phyloP scores from a whole-genome alignment of 1,284 basidiomycete species.

The Austroboletus novae-zelandiae region DNA sequence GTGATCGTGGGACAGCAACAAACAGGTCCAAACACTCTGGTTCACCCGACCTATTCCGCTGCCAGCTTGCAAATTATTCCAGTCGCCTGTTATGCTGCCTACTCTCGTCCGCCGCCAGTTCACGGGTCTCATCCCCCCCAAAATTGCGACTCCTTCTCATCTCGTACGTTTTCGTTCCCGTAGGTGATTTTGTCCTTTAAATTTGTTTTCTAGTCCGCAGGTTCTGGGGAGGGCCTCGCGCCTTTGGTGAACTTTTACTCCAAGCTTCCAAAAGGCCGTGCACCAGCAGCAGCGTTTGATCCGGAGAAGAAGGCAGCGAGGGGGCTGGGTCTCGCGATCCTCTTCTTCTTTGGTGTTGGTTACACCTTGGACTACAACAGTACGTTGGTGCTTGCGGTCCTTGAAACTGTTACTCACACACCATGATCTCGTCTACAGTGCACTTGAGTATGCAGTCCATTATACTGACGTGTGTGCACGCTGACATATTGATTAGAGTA shows the following conservation, averaged over 20 bases:
- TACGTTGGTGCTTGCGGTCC: conserved; percentile 43
- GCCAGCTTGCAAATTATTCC: not conserved
- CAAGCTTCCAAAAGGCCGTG: conserved; percentile 80
- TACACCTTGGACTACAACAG: conserved; percentile 93
- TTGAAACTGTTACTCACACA: conserved; percentile 2
- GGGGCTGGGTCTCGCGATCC: conserved; percentile 70
- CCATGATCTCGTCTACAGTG: conserved; percentile 44
- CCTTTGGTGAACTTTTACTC: conserved; percentile 94
- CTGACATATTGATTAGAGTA: conserved; percentile 55
- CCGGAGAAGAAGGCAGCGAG: conserved; percentile 86
- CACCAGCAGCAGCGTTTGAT: conserved; percentile 61
- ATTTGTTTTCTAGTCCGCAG: conserved; percentile 55
- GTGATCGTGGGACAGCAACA: conserved; percentile 21
- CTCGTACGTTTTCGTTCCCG: conserved; percentile 54
- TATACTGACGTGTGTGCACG: conserved; percentile 7
- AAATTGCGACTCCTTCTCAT: conserved; percentile 88
- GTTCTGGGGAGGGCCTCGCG: conserved; percentile 75
- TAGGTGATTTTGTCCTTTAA: not conserved
- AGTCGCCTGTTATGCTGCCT: conserved; percentile 61
- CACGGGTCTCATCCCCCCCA: conserved; percentile 85
- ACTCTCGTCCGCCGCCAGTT: conserved; percentile 82
- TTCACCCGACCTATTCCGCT: conserved; percentile 24
- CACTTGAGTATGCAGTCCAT: conserved; percentile 64
- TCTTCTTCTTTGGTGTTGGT: conserved; percentile 77
- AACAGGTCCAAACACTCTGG: conserved; percentile 20